These are phyloP conservation scores for Phytophthora nicotianae DNA, from an alignment of 352 stramenopile species.

Conservation along the genomic window DNA sequence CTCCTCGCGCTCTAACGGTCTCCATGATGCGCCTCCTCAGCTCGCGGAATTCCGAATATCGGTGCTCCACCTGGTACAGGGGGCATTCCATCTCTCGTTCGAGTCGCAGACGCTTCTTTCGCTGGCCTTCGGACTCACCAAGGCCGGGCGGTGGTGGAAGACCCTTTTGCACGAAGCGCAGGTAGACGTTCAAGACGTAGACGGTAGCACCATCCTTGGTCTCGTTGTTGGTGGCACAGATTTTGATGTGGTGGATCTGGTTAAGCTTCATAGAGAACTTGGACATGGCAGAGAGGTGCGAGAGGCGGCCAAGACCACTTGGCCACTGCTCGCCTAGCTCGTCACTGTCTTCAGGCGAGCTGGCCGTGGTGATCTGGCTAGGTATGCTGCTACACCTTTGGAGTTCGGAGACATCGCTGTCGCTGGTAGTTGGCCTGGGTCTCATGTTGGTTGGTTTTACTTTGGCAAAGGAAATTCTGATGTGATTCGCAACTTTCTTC, in stretches of 20 bases:
- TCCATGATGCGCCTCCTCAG: constrained; percentile 42
- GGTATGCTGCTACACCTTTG: constrained; percentile 18
- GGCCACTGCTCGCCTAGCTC: constrained; percentile 6
- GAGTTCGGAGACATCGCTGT: constrained; percentile 12
- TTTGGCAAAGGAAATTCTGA: constrained; percentile 16
- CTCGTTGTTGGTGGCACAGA: constrained; percentile 42
- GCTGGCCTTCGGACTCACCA: constrained; percentile 13
- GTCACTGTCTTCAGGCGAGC: constrained; percentile 19
- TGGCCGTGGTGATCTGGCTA: constrained; percentile 22
- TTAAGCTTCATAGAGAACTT: constrained; percentile 61
- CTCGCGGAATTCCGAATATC: constrained; percentile 59
- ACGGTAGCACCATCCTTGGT: constrained; percentile 41
- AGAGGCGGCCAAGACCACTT: constrained; percentile 25
- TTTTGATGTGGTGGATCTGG: constrained; percentile 57
- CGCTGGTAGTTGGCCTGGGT: constrained; percentile 2
- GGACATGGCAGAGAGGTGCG: constrained; percentile 50
- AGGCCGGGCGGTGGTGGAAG: too few relatives aligned
- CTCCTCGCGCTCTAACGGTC: constrained; percentile 17
- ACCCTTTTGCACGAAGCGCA: too few relatives aligned
- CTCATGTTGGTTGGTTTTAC: constrained; percentile 6
- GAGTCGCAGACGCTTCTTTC: constrained; percentile 21
- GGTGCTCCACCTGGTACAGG: constrained; percentile 56
- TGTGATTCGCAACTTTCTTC: constrained; percentile 10
- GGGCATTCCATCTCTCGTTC: constrained; percentile 27
- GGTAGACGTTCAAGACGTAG: constrained; percentile 62